These are phyloP conservation scores for Begonia peltatifolia DNA, from an alignment of 306 rosid genomes.

Conservation along the genomic window DNA sequence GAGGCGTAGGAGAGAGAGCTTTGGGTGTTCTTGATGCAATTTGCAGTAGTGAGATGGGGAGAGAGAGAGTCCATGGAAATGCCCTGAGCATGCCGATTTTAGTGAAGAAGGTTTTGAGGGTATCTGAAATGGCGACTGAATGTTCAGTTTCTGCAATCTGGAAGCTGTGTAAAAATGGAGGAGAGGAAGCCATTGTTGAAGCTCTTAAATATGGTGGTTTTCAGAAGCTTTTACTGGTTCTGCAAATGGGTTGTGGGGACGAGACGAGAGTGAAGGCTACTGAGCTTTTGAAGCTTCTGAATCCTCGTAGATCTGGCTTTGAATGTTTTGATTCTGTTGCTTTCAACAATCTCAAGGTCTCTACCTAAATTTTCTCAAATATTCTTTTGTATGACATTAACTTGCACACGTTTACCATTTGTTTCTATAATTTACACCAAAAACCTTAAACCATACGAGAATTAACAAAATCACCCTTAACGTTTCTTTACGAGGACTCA, in stretches of 20 bases:
- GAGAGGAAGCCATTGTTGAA: slow-evolving; percentile 26
- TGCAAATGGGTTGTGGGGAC: slow-evolving; percentile 53
- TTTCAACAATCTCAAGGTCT: slow-evolving; percentile 35
- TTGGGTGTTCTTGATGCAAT: slow-evolving; percentile 34
- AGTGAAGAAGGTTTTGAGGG: slow-evolving; percentile 57
- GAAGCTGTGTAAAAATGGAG: slow-evolving; percentile 37
- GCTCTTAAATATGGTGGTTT: slow-evolving; percentile 70
- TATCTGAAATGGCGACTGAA: slow-evolving; percentile 44
- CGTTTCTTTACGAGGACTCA: too few species aligned
- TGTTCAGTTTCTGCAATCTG: slow-evolving; percentile 37
- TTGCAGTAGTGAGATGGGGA: slow-evolving; percentile 29
- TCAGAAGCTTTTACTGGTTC: slow-evolving; percentile 51
- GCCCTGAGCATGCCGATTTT: slow-evolving; percentile 44
- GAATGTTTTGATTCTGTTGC: slow-evolving; percentile 64
- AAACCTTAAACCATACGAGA: too few species aligned
- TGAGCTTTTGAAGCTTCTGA: slow-evolving; percentile 51
- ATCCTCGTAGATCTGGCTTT: slow-evolving; percentile 48
- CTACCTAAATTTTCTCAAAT: too few species aligned
- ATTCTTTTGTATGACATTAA: too few species aligned
- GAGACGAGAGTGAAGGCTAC: slow-evolving; percentile 47
- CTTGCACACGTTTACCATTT: too few species aligned
- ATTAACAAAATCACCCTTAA: too few species aligned
- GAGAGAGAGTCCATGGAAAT: slow-evolving; percentile 26
- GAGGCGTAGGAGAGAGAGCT: slow-evolving; percentile 32
- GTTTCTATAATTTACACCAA: too few species aligned